Conservation (phyloP, 495 filamentous ascomycete genomes). For the Podospora fimiseda region DNA sequence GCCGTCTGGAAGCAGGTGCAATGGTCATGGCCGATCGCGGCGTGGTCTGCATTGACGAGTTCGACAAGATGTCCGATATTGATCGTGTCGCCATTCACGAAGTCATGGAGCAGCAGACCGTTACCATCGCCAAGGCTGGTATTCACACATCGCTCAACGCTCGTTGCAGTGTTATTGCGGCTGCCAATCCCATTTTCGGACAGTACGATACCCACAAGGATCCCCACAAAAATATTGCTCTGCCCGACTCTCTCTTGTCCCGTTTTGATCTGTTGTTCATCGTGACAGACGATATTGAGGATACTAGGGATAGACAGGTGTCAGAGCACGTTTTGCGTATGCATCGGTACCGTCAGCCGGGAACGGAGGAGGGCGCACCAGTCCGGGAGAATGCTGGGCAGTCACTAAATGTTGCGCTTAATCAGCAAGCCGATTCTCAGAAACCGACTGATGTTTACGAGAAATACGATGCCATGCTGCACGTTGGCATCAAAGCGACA, state of each 20-base stretch:
- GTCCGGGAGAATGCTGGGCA: conserved; percentile 85
- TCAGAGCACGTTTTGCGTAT: conserved; percentile 97
- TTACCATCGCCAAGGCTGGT: conserved; percentile 97
- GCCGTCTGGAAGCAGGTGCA: conserved; percentile 90
- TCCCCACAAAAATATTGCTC: conserved; percentile 95
- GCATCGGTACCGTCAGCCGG: conserved; percentile 92
- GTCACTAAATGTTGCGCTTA: conserved; percentile 80
- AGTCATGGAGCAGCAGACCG: conserved; percentile 99
- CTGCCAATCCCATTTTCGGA: conserved; percentile 95
- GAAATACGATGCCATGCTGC: conserved; percentile 93
- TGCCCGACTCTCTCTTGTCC: conserved; percentile 92
- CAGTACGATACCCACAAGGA: conserved; percentile 99
- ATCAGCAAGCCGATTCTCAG: conserved; percentile 62
- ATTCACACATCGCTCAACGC: conserved; percentile 98
- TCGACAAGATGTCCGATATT: conserved; percentile 99
- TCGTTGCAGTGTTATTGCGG: conserved; percentile 92
- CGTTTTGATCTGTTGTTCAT: conserved; percentile 99
- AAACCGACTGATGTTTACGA: conserved; percentile 86
- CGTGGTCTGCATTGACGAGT: conserved; percentile 98
- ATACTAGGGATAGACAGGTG: conserved; percentile 79
- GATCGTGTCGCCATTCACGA: conserved; percentile 98
- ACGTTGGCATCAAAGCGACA: conserved; percentile 77
- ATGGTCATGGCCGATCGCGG: conserved; percentile 98
- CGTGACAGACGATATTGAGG: conserved; percentile 97
- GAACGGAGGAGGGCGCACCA: conserved; percentile 90